These are phyloP conservation scores for Venturia aucupariae DNA, from an alignment of 2,329 filamentous ascomycete species.

Conservation along the genomic window DNA sequence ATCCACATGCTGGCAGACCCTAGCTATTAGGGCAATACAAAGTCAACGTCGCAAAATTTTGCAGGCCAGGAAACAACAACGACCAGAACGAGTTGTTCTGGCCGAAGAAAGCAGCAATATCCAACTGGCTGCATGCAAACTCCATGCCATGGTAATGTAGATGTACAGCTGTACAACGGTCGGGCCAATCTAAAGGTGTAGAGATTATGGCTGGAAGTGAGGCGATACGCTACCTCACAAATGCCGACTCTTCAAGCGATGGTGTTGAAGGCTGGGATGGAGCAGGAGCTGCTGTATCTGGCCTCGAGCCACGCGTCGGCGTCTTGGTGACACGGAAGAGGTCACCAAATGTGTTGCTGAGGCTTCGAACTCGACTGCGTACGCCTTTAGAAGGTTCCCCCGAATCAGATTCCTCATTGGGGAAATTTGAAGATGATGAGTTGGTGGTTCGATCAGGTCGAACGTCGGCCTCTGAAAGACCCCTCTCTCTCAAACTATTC, in stretches of 20 bases:
- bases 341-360: conserved; percentile 14
- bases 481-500: conserved; percentile 1
- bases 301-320: neutral
- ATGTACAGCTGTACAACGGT: neutral
- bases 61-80: neutral
- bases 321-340: neutral
- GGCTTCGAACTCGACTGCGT: conserved; percentile 3
- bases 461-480: conserved; percentile 10
- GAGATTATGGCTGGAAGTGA: neutral
- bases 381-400: neutral
- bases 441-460: neutral
- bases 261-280: neutral
- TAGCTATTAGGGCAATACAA: neutral
- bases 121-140: neutral
- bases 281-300: neutral
- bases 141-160: neutral
- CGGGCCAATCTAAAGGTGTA: neutral
- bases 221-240: neutral
- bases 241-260: neutral
- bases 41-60: neutral
- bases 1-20: neutral
- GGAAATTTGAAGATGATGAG: conserved; percentile 5
- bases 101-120: neutral
- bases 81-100: neutral
- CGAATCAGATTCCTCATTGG: neutral